A percentile compares a stretch with the other conserved stretches of the same genome.
Conservation (phyloP, 768 basidiomycete species). For the Russula sp. region DNA sequence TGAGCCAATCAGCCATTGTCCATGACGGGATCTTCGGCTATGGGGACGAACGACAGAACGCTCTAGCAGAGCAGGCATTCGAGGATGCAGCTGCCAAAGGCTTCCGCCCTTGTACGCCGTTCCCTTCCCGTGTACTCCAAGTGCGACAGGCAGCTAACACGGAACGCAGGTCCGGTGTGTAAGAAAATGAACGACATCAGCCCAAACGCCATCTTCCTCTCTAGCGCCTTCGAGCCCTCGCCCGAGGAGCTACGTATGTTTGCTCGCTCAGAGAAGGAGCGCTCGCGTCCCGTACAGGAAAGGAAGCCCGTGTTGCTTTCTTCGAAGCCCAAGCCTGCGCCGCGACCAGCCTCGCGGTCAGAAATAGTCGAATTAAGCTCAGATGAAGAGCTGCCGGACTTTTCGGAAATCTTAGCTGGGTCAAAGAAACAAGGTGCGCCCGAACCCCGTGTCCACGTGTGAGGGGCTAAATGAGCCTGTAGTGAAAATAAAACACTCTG, state of each 20-base stretch:
- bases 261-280: constrained; percentile 28
- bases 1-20: constrained; percentile 45
- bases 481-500: neutral
- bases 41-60: constrained; percentile 51
- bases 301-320: constrained; percentile 2
- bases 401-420: constrained; percentile 35
- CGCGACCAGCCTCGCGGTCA: constrained; percentile 8
- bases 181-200: constrained; percentile 55
- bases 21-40: constrained; percentile 58
- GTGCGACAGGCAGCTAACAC: neutral
- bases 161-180: constrained; percentile 56
- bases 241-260: constrained; percentile 48
- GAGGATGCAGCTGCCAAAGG: constrained; percentile 54
- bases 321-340: constrained; percentile 22
- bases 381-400: constrained; percentile 49
- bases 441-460: neutral
- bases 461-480: neutral
- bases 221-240: constrained; percentile 63
- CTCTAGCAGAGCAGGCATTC: constrained; percentile 48
- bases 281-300: constrained; percentile 2
- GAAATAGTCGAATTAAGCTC: constrained; percentile 26
- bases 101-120: constrained; percentile 48
- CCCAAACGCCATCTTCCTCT: constrained; percentile 49
- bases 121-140: neutral
- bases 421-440: constrained; percentile 11